Base-by-base conservation (phyloP, 345 rosid species). In the Turritis glabra region DNA sequence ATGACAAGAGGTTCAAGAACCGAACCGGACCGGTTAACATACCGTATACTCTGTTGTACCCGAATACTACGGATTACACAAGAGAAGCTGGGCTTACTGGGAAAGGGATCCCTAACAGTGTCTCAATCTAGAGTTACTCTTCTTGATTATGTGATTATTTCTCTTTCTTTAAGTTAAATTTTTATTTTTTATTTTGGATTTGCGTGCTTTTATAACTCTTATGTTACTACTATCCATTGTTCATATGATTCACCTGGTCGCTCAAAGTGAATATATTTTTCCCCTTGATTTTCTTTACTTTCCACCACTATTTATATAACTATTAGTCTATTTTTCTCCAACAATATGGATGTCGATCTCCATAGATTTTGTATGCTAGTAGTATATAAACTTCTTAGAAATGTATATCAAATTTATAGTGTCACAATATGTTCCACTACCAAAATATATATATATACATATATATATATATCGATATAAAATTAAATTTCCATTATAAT, bases 31-130 rank as follows among this genome's bases (percentile, higher is more conserved):
- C 91, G 2, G 96, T 91, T 9, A 82, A 86, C 69, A 65, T 95
- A 40, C 97, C 97, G 46, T 95, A 95, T 76, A 89, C 89, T 10
- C 62, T 95, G 67, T 85, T 92, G 22, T 92, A 75, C 58, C 99
- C 97, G 2, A 87, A 82, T 81, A 88, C 93, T 40, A 83, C 89
- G 4, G 87, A 89, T 79, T 44, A 79, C 81, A 71, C 90, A 3
- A 87, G 67, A 65, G 81, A 77, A 12, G 85, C 89, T 41, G 97
- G 97, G 5, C 85, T 95, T 46, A 89, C 93, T 1, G 97, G 93
- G 53, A 89, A 77, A 80, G 97, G 99, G 17, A 90, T 95, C 70
- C 99, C 99, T 8, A 95, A 92, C 54, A 92, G 99, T 50, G 56
- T 95, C 71, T 95, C 99, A 3, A 88, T 92, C 33, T 92, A 81